Evolutionary conservation across 768 basidiomycete species (phyloP).

Genomic region (Mycena chlorophos): DNA sequence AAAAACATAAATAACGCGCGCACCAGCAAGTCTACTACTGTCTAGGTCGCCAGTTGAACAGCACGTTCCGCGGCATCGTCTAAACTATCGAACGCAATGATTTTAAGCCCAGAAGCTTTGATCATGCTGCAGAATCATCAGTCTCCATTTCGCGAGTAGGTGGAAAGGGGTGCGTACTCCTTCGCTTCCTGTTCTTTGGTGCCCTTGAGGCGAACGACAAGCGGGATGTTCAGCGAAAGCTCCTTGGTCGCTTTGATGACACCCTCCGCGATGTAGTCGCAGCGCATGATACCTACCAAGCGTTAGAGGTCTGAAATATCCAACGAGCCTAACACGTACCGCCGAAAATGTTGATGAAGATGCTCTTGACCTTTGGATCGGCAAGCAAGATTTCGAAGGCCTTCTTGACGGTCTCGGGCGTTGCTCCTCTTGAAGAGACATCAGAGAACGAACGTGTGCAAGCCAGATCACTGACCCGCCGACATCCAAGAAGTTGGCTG

Average conservation of each 20-base stretch:
- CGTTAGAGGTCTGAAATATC: background rate
- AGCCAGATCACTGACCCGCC: slow-evolving; percentile 65
- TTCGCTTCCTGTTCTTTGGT: slow-evolving; percentile 97
- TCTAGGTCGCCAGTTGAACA: slow-evolving; percentile 64
- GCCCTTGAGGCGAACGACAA: slow-evolving; percentile 94
- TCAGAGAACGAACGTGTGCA: background rate
- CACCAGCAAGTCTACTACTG: slow-evolving; percentile 19
- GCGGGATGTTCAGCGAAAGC: slow-evolving; percentile 76
- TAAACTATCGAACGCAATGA: slow-evolving; percentile 88
- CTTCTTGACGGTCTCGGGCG: slow-evolving; percentile 99
- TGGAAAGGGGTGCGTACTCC: slow-evolving; percentile 54
- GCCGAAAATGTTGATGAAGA: slow-evolving; percentile 98
- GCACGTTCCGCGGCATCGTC: slow-evolving; percentile 89
- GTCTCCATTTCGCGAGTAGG: slow-evolving; percentile 16
- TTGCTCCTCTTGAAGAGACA: slow-evolving; percentile 70
- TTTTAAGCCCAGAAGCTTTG: slow-evolving; percentile 86
- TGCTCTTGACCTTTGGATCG: slow-evolving; percentile 93
- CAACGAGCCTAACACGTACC: slow-evolving; percentile 42
- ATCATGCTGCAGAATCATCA: slow-evolving; percentile 72
- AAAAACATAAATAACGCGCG: slow-evolving; percentile 5
- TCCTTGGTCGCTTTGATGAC: slow-evolving; percentile 98
- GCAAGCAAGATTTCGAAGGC: slow-evolving; percentile 93
- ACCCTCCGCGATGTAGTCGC: slow-evolving; percentile 97
- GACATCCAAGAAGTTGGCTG: slow-evolving; percentile 98
- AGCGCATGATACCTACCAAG: slow-evolving; percentile 88